Evolutionary conservation across 768 basidiomycete species (phyloP).

Genomic region (Suillus cothurnatus): DNA sequence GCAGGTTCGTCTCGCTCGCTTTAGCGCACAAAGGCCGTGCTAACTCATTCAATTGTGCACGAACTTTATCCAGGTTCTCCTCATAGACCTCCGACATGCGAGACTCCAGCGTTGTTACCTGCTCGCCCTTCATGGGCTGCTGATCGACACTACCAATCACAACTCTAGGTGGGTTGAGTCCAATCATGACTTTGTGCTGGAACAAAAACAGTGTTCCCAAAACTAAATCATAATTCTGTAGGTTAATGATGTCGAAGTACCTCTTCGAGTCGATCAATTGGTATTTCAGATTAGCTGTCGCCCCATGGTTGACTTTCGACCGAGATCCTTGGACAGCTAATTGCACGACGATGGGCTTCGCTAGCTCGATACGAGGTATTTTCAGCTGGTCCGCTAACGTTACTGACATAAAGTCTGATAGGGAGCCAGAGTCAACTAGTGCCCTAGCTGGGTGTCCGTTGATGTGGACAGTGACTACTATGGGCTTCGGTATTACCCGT

Average conservation of each 20-base stretch:
- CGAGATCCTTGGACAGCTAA: neutral
- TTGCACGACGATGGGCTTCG: neutral
- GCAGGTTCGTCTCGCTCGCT: neutral
- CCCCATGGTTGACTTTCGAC: neutral
- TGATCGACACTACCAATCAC: fast-evolving
- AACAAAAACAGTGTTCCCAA: neutral
- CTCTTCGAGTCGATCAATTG: neutral
- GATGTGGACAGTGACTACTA: neutral
- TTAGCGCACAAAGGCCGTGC: fast-evolving
- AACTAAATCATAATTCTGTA: neutral
- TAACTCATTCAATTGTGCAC: neutral
- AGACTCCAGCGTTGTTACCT: neutral
- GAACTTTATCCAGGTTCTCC: neutral
- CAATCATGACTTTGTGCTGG: fast-evolving
- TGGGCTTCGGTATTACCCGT: neutral
- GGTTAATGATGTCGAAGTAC: neutral
- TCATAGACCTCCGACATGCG: fast-evolving
- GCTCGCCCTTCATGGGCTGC: neutral
- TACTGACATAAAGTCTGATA: neutral
- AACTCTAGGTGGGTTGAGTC: neutral
- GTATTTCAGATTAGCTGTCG: neutral
- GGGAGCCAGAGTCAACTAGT: neutral
- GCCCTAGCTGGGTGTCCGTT: neutral
- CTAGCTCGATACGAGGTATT: neutral
- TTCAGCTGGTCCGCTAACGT: neutral